Percentiles rank a stretch among this genome's conserved stretches.
These are phyloP conservation scores for Grammothele lineata DNA, from an alignment of 768 basidiomycete species.

Conservation along the genomic window DNA sequence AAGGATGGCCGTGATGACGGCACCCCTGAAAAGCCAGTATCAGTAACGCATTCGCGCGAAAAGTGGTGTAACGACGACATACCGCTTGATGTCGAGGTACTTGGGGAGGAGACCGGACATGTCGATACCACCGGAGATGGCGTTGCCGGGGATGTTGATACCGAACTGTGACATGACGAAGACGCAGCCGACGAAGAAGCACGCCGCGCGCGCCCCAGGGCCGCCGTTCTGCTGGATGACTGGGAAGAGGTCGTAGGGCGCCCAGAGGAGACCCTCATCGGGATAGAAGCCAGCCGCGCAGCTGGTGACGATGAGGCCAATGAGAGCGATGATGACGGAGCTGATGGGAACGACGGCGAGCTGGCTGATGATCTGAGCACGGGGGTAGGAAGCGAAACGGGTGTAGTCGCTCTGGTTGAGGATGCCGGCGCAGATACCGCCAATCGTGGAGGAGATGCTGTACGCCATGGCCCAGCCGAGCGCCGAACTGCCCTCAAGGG, in stretches of 20 bases:
- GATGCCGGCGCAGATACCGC: constrained; percentile 17
- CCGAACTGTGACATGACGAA: constrained; percentile 20
- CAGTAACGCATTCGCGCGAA: too few species aligned
- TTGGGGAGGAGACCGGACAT: constrained; percentile 36
- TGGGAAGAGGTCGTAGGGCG: constrained; percentile 20
- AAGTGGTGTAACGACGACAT: not conserved
- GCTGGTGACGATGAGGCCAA: constrained; percentile 18
- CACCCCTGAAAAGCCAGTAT: constrained; percentile 23
- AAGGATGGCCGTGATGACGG: constrained; percentile 28
- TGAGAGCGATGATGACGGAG: constrained; percentile 10
- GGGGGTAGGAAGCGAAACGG: constrained; percentile 12
- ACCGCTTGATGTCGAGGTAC: constrained; percentile 40
- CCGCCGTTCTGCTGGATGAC: constrained; percentile 13
- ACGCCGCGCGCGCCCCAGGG: constrained; percentile 18
- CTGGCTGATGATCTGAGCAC: constrained; percentile 12
- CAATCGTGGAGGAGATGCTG: constrained; percentile 18
- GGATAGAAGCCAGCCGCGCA: constrained; percentile 17
- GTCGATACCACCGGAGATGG: constrained; percentile 27
- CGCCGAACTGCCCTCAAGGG: constrained; percentile 2
- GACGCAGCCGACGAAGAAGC: constrained; percentile 19
- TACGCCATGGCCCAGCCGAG: constrained; percentile 19
- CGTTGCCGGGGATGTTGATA: constrained; percentile 23
- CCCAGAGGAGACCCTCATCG: constrained; percentile 20
- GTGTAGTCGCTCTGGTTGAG: constrained; percentile 22
- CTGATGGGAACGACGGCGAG: constrained; percentile 13